These are phyloP conservation scores for Rhododendron henanense DNA, from an alignment of 148 eudicot genomes.

Conservation along the genomic window DNA sequence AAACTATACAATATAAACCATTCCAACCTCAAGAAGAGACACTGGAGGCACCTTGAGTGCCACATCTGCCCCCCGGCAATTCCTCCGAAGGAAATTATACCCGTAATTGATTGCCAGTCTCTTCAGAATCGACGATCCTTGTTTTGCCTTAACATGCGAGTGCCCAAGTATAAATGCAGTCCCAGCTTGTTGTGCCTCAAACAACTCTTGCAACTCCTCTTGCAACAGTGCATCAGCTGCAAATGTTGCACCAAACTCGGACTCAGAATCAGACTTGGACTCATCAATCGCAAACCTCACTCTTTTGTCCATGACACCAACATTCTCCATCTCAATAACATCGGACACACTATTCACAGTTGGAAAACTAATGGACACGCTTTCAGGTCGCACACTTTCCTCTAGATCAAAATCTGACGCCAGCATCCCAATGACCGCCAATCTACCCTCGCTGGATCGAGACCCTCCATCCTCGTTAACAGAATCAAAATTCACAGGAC, in stretches of 20 bases:
- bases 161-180: slow-evolving; percentile 86
- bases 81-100: slow-evolving; percentile 74
- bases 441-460: slow-evolving; percentile 30
- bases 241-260: slow-evolving; percentile 9
- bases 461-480: slow-evolving; percentile 22
- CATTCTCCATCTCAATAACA: slow-evolving; percentile 42
- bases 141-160: slow-evolving; percentile 78
- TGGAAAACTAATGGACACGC: slow-evolving; percentile 59
- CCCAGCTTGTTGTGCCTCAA: slow-evolving; percentile 67
- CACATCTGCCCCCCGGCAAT: slow-evolving; percentile 82
- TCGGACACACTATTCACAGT: slow-evolving; percentile 50
- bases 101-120: slow-evolving; percentile 71
- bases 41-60: slow-evolving; percentile 78
- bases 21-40: slow-evolving; percentile 84
- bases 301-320: slow-evolving; percentile 23
- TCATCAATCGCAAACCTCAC: slow-evolving; percentile 58
- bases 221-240: slow-evolving; percentile 33
- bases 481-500: slow-evolving; percentile 19
- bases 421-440: slow-evolving; percentile 57
- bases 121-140: slow-evolving; percentile 71
- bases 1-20: slow-evolving; percentile 77
- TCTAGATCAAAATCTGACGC: slow-evolving; percentile 49
- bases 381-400: slow-evolving; percentile 49
- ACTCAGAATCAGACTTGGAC: background rate
- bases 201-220: slow-evolving; percentile 65